Evolutionary conservation across 2,329 filamentous ascomycete genomes (phyloP).

Genomic region (Epichloe bromicola): DNA sequence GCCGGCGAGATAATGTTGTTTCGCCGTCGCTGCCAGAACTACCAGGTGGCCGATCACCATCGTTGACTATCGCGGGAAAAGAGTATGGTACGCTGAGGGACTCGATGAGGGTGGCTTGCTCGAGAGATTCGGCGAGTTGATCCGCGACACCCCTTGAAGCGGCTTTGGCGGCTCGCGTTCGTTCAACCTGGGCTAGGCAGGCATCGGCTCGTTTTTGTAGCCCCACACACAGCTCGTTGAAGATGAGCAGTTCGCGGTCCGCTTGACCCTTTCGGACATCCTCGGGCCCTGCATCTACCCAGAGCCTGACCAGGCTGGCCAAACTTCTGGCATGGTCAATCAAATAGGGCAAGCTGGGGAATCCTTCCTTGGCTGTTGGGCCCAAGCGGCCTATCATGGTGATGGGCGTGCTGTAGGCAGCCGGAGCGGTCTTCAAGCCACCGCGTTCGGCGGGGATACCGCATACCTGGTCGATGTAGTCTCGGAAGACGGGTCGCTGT

Average conservation of each 20-base stretch:
- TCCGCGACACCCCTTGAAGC: constrained; percentile 18
- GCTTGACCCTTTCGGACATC: constrained; percentile 21
- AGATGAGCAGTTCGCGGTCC: constrained; percentile 40
- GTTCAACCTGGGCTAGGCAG: constrained; percentile 37
- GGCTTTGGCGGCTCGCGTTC: constrained; percentile 26
- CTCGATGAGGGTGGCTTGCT: constrained; percentile 28
- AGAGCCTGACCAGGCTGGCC: constrained; percentile 69
- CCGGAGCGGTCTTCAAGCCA: constrained; percentile 50
- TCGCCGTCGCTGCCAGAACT: constrained; percentile 37
- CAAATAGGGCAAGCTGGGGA: constrained; percentile 83
- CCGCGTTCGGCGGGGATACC: constrained; percentile 61
- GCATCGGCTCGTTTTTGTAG: constrained; percentile 38
- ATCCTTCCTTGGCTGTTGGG: constrained; percentile 73
- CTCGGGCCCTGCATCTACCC: constrained; percentile 45
- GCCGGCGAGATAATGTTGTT: constrained; percentile 10
- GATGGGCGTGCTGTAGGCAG: constrained; percentile 83
- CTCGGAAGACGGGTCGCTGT: constrained; percentile 69
- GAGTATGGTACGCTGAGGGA: constrained; percentile 19
- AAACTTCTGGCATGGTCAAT: constrained; percentile 82
- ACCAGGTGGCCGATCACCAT: constrained; percentile 28
- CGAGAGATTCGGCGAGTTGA: constrained; percentile 34
- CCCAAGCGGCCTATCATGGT: constrained; percentile 78
- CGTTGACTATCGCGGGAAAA: constrained; percentile 14
- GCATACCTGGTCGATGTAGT: constrained; percentile 78
- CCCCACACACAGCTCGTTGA: constrained; percentile 36